These are phyloP conservation scores for Mycena pura DNA, from an alignment of 768 basidiomycete genomes.

Conservation along the genomic window DNA sequence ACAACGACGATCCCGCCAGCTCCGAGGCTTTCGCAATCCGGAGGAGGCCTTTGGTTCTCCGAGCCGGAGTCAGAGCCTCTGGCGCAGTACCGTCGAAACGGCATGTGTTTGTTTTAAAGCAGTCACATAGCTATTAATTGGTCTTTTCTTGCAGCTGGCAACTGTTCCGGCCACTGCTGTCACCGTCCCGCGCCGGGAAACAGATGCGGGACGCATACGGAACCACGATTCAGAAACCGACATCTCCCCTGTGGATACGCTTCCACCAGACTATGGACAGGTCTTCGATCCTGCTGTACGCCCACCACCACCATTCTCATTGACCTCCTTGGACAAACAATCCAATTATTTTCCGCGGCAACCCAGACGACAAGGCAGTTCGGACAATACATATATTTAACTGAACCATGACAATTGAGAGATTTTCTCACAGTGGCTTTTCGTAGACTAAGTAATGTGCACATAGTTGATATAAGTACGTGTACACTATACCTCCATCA, in stretches of 20 bases:
- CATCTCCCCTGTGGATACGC: constrained; percentile 27
- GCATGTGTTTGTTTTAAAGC: neutral
- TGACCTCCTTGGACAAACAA: neutral
- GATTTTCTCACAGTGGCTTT: no score
- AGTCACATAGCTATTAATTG: neutral
- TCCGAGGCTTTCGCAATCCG: neutral
- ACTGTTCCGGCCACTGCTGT: constrained; percentile 18
- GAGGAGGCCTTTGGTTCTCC: neutral
- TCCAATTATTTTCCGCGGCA: neutral
- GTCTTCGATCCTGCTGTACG: constrained; percentile 24
- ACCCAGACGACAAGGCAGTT: no score
- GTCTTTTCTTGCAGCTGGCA: neutral
- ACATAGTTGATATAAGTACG: no score
- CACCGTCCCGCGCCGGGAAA: constrained; percentile 26
- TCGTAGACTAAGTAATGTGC: no score
- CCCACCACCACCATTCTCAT: neutral
- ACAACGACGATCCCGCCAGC: constrained; percentile 11
- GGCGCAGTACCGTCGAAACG: neutral
- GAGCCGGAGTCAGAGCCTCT: neutral
- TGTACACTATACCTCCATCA: no score
- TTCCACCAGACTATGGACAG: constrained; percentile 40
- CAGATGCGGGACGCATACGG: constrained; percentile 35
- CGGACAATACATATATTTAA: no score
- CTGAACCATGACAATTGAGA: no score
- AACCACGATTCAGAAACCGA: no score